A percentile compares a stretch with the other conserved stretches of the same genome.
Conservation (phyloP, 768 basidiomycete genomes). For the Lentinula aciculospora region DNA sequence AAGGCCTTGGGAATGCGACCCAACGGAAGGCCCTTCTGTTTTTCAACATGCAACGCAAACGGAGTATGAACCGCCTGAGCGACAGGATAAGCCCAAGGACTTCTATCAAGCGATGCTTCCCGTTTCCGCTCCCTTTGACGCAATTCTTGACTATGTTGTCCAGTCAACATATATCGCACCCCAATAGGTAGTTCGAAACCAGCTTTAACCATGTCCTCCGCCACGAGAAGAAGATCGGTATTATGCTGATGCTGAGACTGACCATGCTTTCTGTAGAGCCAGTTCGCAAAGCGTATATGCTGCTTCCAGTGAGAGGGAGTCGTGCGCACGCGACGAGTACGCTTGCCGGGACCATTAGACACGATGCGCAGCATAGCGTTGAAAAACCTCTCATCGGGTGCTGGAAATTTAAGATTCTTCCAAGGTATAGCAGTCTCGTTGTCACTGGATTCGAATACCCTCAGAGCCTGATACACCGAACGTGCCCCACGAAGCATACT, state of each 20-base stretch:
- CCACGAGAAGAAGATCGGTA: conserved; percentile 29
- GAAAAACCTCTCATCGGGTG: conserved; percentile 63
- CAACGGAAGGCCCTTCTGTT: conserved; percentile 6
- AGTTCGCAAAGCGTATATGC: conserved; percentile 20
- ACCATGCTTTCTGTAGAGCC: conserved; percentile 22
- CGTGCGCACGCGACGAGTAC: not conserved
- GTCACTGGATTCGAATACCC: conserved; percentile 14
- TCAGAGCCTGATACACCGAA: conserved; percentile 18
- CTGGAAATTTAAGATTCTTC: conserved; percentile 26
- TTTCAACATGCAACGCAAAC: not conserved
- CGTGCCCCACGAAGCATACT: conserved; percentile 11
- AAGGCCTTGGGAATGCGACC: not conserved
- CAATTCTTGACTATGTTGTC: conserved; percentile 14
- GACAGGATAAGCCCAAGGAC: conserved; percentile 5
- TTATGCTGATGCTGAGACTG: conserved; percentile 20
- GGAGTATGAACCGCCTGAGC: not conserved
- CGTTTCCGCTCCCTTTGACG: not conserved
- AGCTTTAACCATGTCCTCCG: conserved; percentile 29
- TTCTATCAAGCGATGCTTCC: not conserved
- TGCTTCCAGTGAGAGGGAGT: conserved; percentile 12
- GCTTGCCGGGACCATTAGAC: conserved; percentile 3
- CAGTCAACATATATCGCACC: conserved; percentile 33
- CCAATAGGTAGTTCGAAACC: conserved; percentile 36
- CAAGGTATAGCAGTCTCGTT: not conserved
- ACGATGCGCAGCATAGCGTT: conserved; percentile 52